A percentile compares a stretch with the other conserved stretches of the same genome.
Conservation (phyloP, 2,329 filamentous ascomycete species). For the Graphilbum fragrans region DNA sequence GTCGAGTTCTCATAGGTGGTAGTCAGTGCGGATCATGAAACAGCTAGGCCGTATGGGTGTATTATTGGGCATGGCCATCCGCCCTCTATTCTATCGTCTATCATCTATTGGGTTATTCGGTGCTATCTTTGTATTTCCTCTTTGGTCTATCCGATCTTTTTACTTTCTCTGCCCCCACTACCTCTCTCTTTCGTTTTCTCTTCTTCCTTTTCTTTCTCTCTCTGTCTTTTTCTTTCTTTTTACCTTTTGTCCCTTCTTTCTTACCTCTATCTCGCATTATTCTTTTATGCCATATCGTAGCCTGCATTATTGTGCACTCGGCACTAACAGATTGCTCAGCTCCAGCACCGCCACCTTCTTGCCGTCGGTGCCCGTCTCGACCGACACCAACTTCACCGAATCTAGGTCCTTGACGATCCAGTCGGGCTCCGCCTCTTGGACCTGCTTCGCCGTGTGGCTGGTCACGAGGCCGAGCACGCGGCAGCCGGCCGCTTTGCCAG, state of each 20-base stretch:
- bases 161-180: too few relatives aligned
- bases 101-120: too few relatives aligned
- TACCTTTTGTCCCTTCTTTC: not conserved
- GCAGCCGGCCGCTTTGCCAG: conserved; percentile 79
- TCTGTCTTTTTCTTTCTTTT: not conserved
- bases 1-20: too few relatives aligned
- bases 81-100: too few relatives aligned
- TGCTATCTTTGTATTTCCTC: too few relatives aligned
- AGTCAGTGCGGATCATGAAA: too few relatives aligned
- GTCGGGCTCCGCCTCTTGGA: conserved; percentile 67
- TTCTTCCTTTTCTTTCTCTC: too few relatives aligned
- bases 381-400: conserved; percentile 53
- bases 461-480: conserved; percentile 75
- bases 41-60: too few relatives aligned
- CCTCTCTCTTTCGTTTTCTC: too few relatives aligned
- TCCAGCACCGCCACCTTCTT: conserved; percentile 37
- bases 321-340: conserved; percentile 45
- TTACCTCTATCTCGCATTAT: not conserved
- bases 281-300: not conserved
- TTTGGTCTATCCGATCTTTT: too few relatives aligned
- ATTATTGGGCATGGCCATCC: too few relatives aligned
- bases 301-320: not conserved
- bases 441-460: conserved; percentile 63
- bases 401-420: conserved; percentile 74
- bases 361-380: conserved; percentile 40